Base-by-base conservation (phyloP, 495 filamentous ascomycete genomes). In the Penicillium turbatum region DNA sequence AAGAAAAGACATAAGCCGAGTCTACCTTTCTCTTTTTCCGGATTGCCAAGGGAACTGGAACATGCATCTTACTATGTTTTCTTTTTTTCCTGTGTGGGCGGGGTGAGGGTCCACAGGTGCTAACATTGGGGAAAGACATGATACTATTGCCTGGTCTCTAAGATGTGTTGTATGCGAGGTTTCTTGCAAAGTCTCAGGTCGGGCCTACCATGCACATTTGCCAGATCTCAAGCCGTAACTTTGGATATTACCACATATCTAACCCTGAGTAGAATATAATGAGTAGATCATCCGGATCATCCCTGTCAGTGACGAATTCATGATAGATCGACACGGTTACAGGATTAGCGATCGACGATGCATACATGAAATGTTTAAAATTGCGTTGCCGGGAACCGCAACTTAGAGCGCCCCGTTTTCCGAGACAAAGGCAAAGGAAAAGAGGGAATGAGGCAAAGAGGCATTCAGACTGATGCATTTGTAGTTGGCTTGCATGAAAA, bases 251-350 rank as follows among this genome's bases (percentile, higher is more conserved):
- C 13, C 45, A 55, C 40, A 46, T 39, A 54, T 38, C 35, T 40
- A 36, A 50, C 32, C 42, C 13, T 39, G 15, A 40, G 21, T 24
- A 24, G 21, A 24, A 4, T 24, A n/a, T 17, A 21, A 21, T 21
- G 4, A 34, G 38, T 24, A 24, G 21, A 43, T 39, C 31, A 17
- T 9, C 39, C 34, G 19, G 57, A 66, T 61, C 57, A 66, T 46
- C 63, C 57, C 61, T 66, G 57, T 62, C 63, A 64, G 53, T 47
- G 44, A 55, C 24, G 45, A 55, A 55, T 59, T 24, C 36, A 51
- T 53, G 48, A 54, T 59, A 26, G 57, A 66, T 66, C 61, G 55
- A 52, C 51, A 51, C 35, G 12, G 38, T 19, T 29, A 24, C 38
- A 52, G 43, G 52, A 61, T 51, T 38, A 15, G 24, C 31, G 57